Percentiles rank a stretch among this genome's conserved stretches.
These are phyloP conservation scores for Fusarium secorum DNA, from an alignment of 2,329 filamentous ascomycete species.

Conservation along the genomic window DNA sequence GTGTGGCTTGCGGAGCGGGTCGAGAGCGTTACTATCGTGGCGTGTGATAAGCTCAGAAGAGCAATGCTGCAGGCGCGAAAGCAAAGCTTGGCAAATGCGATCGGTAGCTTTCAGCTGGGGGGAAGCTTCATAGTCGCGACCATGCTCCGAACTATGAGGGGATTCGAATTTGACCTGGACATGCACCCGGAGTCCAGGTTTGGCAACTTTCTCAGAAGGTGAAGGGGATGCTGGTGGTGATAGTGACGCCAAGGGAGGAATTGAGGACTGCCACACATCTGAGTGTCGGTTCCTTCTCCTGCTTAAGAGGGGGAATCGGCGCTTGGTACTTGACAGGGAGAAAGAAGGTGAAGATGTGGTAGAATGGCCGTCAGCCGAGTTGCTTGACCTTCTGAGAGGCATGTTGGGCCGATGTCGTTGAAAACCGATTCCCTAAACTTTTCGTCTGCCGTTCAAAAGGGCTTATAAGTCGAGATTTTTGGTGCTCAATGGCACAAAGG, in stretches of 20 bases:
- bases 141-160: slow-evolving; percentile 54
- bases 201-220: slow-evolving; percentile 13
- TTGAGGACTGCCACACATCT: slow-evolving; percentile 34
- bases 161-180: slow-evolving; percentile 57
- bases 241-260: slow-evolving; percentile 15
- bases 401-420: slow-evolving; percentile 27
- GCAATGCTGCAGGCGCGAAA: slow-evolving; percentile 61
- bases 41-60: slow-evolving; percentile 62
- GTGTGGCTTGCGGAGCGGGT: slow-evolving; percentile 46
- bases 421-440: not conserved
- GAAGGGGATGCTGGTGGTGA: slow-evolving; percentile 20
- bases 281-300: slow-evolving; percentile 40
- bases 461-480: slow-evolving; percentile 2
- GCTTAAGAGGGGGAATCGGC: slow-evolving; percentile 45
- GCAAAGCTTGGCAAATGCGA: slow-evolving; percentile 57
- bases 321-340: slow-evolving; percentile 40
- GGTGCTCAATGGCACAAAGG: slow-evolving; percentile 29
- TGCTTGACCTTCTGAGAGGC: slow-evolving; percentile 41
- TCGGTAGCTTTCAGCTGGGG: slow-evolving; percentile 53
- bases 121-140: slow-evolving; percentile 57
- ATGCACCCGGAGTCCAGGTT: slow-evolving; percentile 50
- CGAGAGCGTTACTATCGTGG: slow-evolving; percentile 57
- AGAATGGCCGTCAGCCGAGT: slow-evolving; percentile 38
- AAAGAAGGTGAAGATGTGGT: slow-evolving; percentile 33
- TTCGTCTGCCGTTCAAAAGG: not conserved